phyloP scores from a whole-genome alignment of 495 filamentous ascomycete genomes.

The Penicillium fimorum region DNA sequence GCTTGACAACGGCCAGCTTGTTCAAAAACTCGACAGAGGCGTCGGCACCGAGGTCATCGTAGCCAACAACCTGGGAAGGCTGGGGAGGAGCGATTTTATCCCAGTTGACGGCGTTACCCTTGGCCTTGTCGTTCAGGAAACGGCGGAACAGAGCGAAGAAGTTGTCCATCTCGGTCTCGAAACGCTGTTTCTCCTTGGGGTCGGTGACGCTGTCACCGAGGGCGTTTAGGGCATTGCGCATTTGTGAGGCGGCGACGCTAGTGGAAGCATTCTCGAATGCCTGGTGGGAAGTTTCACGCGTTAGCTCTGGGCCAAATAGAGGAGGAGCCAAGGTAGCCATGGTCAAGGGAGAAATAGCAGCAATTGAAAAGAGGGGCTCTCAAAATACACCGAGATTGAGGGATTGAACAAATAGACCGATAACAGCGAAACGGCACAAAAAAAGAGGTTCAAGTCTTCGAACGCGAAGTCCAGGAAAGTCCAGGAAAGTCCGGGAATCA shows the following conservation, averaged over 20 bases:
- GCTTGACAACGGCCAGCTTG: conserved; percentile 98
- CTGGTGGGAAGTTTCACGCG: conserved; percentile 45
- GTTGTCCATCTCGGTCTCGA: conserved; percentile 99
- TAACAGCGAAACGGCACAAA: neutral
- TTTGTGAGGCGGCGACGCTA: conserved; percentile 94
- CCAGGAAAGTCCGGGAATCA: neutral
- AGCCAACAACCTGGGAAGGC: conserved; percentile 88
- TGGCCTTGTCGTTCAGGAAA: conserved; percentile 98
- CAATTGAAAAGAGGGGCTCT: neutral
- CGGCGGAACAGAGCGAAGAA: conserved; percentile 98
- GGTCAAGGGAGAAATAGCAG: neutral
- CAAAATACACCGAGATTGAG: neutral
- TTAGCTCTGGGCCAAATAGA: conserved; percentile 14
- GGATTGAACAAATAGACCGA: neutral
- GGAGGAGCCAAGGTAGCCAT: conserved; percentile 5
- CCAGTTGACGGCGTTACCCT: conserved; percentile 94
- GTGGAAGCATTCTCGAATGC: conserved; percentile 99
- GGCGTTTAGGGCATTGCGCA: conserved; percentile 95
- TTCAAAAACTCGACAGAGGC: conserved; percentile 90
- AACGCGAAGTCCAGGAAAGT: neutral
- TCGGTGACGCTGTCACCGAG: conserved; percentile 89
- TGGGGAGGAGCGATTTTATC: conserved; percentile 92
- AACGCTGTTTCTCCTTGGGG: conserved; percentile 77
- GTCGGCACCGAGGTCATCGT: conserved; percentile 77
- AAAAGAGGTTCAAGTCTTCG: neutral